phyloP scores from a whole-genome alignment of 225 moss, liverwort and hornwort genomes.

The Straminergon stramineum region DNA sequence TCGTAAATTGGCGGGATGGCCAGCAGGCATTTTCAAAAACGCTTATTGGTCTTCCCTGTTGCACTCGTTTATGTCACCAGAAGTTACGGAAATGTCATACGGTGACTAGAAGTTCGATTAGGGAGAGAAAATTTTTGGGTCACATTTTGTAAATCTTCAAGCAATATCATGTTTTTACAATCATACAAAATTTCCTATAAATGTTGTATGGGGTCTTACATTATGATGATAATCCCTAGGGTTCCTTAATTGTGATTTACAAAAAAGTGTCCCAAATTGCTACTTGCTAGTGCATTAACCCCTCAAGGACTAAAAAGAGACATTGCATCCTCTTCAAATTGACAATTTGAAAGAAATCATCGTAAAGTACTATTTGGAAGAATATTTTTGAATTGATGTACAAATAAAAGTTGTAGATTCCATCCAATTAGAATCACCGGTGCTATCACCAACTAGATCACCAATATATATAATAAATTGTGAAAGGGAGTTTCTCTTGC shows the following conservation, averaged over 20 bases:
- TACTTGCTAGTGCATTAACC: fast-evolving
- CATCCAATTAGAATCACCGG: too few relatives aligned
- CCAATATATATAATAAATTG: too few relatives aligned
- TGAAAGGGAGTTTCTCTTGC: too few relatives aligned
- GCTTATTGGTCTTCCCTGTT: neutral
- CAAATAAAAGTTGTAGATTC: too few relatives aligned
- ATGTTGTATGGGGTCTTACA: neutral
- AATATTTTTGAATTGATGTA: too few relatives aligned
- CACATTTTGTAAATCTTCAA: neutral
- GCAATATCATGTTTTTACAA: neutral
- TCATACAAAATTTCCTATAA: neutral
- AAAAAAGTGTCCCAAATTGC: neutral
- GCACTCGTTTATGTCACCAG: neutral
- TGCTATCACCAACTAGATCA: too few relatives aligned
- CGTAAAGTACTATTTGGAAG: too few relatives aligned
- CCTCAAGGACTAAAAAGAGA: too few relatives aligned
- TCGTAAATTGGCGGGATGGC: neutral
- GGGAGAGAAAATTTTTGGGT: neutral
- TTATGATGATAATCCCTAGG: fast-evolving
- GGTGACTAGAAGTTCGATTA: neutral
- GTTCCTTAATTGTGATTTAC: neutral
- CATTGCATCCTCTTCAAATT: too few relatives aligned
- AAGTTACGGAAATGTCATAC: neutral
- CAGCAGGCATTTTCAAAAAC: neutral
- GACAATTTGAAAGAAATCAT: too few relatives aligned